These are phyloP conservation scores for Closterium sp. DNA, from an alignment of 139 green algal species.

Conservation along the genomic window DNA sequence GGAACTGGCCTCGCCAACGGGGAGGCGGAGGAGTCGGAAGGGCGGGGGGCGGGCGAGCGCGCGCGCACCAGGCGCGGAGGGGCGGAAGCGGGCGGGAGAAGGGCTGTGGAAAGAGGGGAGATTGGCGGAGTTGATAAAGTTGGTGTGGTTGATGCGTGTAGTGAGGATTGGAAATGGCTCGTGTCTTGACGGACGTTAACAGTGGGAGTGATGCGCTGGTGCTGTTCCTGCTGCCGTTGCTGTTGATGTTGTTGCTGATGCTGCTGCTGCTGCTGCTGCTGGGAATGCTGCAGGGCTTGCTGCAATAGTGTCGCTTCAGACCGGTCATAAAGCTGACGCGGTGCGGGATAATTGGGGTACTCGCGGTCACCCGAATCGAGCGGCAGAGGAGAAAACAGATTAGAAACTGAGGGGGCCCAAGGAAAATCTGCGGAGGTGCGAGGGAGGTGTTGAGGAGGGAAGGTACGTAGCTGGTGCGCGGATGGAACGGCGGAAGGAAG, in stretches of 20 bases:
- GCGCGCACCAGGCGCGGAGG: neutral
- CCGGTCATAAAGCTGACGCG: neutral
- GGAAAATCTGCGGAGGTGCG: neutral
- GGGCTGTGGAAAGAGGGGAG: neutral
- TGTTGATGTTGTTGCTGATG: neutral
- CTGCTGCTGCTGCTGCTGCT: neutral
- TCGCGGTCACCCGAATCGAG: neutral
- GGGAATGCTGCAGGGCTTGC: neutral
- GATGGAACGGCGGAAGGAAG: neutral
- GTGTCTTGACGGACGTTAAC: too few species aligned
- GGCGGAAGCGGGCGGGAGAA: neutral
- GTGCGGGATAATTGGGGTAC: neutral
- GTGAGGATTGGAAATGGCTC: neutral
- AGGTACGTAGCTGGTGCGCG: neutral
- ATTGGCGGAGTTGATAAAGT: neutral
- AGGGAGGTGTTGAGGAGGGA: neutral
- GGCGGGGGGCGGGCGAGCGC: neutral
- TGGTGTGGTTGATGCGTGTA: neutral
- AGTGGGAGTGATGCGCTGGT: too few species aligned
- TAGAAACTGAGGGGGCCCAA: too few species aligned
- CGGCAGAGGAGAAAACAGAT: neutral
- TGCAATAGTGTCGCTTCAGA: neutral
- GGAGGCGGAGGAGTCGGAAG: neutral
- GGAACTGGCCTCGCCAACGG: neutral
- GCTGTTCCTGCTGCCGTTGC: too few species aligned